Conservation (phyloP, 2,329 filamentous ascomycete species). For the Neobulgaria alba region DNA sequence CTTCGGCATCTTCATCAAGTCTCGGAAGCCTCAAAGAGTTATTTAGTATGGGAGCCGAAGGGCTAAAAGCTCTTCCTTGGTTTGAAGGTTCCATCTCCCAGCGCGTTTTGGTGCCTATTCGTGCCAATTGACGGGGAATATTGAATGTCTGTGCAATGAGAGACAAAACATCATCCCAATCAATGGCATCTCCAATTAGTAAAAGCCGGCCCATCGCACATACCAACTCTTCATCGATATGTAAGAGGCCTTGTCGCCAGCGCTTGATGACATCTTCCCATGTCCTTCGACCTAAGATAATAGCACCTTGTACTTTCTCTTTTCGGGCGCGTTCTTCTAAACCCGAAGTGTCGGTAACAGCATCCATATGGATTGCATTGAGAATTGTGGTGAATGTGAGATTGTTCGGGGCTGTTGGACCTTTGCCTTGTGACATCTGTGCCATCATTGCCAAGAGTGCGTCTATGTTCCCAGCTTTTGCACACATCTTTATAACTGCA, state of each 20-base stretch:
- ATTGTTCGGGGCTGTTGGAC: slow-evolving; percentile 54
- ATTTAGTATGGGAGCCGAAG: neutral
- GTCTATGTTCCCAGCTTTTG: slow-evolving; percentile 66
- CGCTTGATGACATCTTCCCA: slow-evolving; percentile 75
- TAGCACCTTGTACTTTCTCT: slow-evolving; percentile 38
- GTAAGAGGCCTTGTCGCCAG: slow-evolving; percentile 63
- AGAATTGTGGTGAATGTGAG: slow-evolving; percentile 78
- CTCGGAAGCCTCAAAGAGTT: neutral
- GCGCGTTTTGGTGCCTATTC: slow-evolving; percentile 9
- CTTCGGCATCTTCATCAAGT: neutral
- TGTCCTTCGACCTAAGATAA: slow-evolving; percentile 61
- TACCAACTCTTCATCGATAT: slow-evolving; percentile 71
- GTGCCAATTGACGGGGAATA: slow-evolving; percentile 45
- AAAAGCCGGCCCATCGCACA: slow-evolving; percentile 74
- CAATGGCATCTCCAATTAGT: slow-evolving; percentile 51
- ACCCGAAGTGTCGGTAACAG: slow-evolving; percentile 21
- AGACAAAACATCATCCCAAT: slow-evolving; percentile 64
- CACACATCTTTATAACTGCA: slow-evolving; percentile 76
- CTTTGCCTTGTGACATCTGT: slow-evolving; percentile 59
- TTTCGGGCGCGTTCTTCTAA: slow-evolving; percentile 25
- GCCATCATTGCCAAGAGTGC: slow-evolving; percentile 68
- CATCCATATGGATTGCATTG: slow-evolving; percentile 56
- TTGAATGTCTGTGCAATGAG: slow-evolving; percentile 77
- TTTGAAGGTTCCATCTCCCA: slow-evolving; percentile 5
- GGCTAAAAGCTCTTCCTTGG: slow-evolving; percentile 1